These are phyloP conservation scores for Eucalyptus pumila DNA, from an alignment of 345 rosid species.

Conservation along the genomic window DNA sequence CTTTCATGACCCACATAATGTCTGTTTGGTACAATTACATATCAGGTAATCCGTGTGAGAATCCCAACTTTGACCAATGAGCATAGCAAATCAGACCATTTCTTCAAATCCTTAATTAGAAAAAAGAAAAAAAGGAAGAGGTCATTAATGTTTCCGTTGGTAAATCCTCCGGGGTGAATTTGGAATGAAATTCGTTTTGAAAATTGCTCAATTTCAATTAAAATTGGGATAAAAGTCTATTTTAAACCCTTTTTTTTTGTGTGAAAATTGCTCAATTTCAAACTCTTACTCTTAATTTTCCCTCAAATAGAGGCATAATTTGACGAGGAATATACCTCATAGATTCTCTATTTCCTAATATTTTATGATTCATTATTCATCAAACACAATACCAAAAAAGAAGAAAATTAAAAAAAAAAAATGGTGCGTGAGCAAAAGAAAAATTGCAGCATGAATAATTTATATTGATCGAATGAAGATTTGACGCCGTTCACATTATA, in stretches of 20 bases:
- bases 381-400: not conserved
- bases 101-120: not conserved
- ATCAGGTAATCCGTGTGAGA: not conserved
- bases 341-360: not conserved
- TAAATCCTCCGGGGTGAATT: not conserved
- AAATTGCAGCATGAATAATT: not conserved
- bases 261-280: not conserved
- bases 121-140: rapidly evolving
- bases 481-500: not conserved
- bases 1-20: no score
- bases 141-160: not conserved
- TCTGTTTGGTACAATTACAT: not conserved
- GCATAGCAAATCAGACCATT: not conserved
- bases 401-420: not conserved
- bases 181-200: no score
- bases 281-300: not conserved
- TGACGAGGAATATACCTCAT: not conserved
- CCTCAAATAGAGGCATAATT: not conserved
- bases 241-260: rapidly evolving
- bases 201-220: no score
- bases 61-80: not conserved
- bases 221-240: not conserved
- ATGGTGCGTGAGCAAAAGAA: not conserved
- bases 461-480: not conserved
- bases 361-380: not conserved